phyloP scores from a whole-genome alignment of 2,329 filamentous ascomycete genomes.

The Calonectria henricotiae region DNA sequence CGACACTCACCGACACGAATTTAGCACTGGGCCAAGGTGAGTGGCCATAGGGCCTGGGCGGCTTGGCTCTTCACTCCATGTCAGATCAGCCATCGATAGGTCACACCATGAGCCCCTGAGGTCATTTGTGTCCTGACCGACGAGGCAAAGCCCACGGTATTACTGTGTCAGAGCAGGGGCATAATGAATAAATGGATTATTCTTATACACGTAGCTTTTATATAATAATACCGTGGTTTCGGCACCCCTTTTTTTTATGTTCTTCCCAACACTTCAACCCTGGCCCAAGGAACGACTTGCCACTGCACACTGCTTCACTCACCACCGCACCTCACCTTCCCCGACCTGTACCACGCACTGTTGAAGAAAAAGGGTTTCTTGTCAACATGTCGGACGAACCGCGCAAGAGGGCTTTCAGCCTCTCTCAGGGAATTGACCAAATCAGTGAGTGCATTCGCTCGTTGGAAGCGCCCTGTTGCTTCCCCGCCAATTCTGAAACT shows the following conservation, averaged over 20 bases:
- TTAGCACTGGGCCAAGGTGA: slow-evolving; percentile 1
- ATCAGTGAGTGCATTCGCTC: slow-evolving; percentile 17
- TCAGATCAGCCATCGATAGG: slow-evolving; percentile 10
- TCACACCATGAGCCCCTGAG: slow-evolving; percentile 24
- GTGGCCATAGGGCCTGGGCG: slow-evolving; percentile 2
- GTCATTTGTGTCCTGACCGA: slow-evolving; percentile 10
- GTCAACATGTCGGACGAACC: slow-evolving; percentile 8
- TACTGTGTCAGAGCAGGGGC: background rate
- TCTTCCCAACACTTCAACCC: slow-evolving; percentile 28
- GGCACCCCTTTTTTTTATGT: background rate
- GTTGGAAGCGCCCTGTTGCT: background rate
- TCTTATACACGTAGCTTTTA: slow-evolving; percentile 9
- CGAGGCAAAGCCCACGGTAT: background rate
- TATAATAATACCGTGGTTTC: slow-evolving; percentile 12
- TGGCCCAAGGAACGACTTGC: slow-evolving; percentile 5
- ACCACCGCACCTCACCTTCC: background rate
- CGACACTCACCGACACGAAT: slow-evolving; percentile 17
- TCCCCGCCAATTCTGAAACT: background rate
- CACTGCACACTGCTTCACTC: slow-evolving; percentile 2
- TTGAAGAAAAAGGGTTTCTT: background rate
- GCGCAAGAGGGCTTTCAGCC: background rate
- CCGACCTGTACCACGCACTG: background rate
- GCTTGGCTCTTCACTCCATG: slow-evolving; percentile 2
- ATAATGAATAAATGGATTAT: background rate
- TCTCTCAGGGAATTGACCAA: slow-evolving; percentile 23